phyloP scores from a whole-genome alignment of 225 moss, liverwort and hornwort genomes.

The Sphagnum tenellum region DNA sequence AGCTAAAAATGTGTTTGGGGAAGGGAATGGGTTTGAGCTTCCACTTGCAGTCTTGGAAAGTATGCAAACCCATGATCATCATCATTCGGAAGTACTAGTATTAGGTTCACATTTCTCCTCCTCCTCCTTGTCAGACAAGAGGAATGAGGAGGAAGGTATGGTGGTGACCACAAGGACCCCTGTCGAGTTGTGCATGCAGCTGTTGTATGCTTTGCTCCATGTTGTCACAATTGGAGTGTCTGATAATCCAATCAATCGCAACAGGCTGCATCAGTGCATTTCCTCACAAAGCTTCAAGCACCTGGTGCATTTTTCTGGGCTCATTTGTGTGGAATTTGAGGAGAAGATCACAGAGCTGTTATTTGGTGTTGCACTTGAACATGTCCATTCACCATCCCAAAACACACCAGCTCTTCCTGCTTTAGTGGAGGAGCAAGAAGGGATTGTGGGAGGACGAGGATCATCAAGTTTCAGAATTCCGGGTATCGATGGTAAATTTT shows the following conservation, averaged over 20 bases:
- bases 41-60: conserved; percentile 58
- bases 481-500: conserved; percentile 23
- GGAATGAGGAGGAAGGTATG: no score
- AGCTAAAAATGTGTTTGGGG: conserved; percentile 63
- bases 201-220: conserved; percentile 74
- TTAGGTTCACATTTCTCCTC: no score
- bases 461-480: conserved; percentile 20
- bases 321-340: conserved; percentile 57
- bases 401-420: conserved; percentile 23
- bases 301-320: conserved; percentile 33
- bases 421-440: conserved; percentile 11
- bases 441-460: conserved; percentile 11
- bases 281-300: conserved; percentile 63
- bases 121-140: no score
- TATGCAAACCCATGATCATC: conserved; percentile 19
- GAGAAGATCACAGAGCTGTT: conserved; percentile 51
- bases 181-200: conserved; percentile 19
- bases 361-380: conserved; percentile 68
- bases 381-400: conserved; percentile 43
- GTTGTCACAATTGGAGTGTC: conserved; percentile 56
- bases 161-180: not conserved
- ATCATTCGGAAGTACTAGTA: no score
- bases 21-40: conserved; percentile 65
- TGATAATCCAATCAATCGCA: conserved; percentile 53
- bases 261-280: conserved; percentile 66